Conservation (phyloP, 768 basidiomycete genomes). For the Tricholoma furcatifolium region DNA sequence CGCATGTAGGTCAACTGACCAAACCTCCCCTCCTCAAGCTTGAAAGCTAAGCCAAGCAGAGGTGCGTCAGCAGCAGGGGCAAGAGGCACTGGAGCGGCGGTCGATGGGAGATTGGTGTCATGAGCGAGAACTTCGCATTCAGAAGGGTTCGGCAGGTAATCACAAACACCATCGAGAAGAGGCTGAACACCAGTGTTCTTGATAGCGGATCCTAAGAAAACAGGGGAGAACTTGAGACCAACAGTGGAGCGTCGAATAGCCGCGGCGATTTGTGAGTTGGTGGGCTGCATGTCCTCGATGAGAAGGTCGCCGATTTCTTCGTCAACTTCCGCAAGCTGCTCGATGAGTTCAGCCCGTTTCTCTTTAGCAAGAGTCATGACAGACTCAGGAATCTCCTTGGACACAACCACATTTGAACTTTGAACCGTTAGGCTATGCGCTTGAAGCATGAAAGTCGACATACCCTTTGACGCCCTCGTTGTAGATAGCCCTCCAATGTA, state of each 20-base stretch:
- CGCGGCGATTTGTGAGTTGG: constrained; percentile 66
- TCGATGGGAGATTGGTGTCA: constrained; percentile 67
- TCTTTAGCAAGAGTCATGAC: constrained; percentile 72
- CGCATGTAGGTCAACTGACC: constrained; percentile 98
- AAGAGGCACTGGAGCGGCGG: constrained; percentile 71
- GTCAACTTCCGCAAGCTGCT: constrained; percentile 94
- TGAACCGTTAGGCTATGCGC: background rate
- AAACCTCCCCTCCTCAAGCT: constrained; percentile 95
- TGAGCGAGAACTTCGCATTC: constrained; percentile 80
- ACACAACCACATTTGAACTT: constrained; percentile 76
- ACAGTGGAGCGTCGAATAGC: constrained; percentile 92
- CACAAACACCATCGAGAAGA: constrained; percentile 90
- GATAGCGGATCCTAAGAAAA: constrained; percentile 95
- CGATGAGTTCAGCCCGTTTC: constrained; percentile 90
- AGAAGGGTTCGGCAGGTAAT: constrained; percentile 89
- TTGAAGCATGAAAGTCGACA: constrained; percentile 20
- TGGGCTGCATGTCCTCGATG: constrained; percentile 79
- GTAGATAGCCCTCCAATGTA: constrained; percentile 92
- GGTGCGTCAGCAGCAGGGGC: constrained; percentile 83
- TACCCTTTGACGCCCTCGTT: constrained; percentile 95
- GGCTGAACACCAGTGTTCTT: constrained; percentile 97
- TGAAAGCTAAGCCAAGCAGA: constrained; percentile 94
- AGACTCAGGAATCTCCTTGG: constrained; percentile 83
- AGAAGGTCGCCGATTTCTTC: constrained; percentile 92
- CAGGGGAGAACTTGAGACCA: constrained; percentile 88